Conservation (phyloP, 352 stramenopile species). For the Phytophthora pisi region DNA sequence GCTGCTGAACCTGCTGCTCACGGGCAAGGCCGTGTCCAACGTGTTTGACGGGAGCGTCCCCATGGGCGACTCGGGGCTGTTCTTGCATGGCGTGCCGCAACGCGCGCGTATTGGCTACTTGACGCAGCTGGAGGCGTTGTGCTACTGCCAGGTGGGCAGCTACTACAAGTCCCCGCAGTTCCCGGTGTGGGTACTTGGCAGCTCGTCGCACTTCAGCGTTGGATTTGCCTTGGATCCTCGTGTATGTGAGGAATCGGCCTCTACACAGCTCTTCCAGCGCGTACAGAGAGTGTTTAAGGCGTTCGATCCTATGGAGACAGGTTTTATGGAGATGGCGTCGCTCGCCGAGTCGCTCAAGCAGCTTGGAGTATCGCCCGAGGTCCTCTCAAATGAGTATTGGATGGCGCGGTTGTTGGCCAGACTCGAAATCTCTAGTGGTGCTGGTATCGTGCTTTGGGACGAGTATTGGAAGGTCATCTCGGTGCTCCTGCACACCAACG, state of each 20-base stretch:
- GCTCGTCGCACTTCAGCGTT: slow-evolving; percentile 91
- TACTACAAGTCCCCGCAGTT: slow-evolving; percentile 91
- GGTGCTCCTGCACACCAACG: slow-evolving; percentile 71
- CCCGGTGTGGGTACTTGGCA: slow-evolving; percentile 92
- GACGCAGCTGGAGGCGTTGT: slow-evolving; percentile 87
- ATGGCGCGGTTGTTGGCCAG: slow-evolving; percentile 65
- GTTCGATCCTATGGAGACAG: slow-evolving; percentile 87
- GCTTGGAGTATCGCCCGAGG: slow-evolving; percentile 61
- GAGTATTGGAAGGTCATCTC: slow-evolving; percentile 91
- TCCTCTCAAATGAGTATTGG: slow-evolving; percentile 62
- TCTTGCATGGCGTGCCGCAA: slow-evolving; percentile 62
- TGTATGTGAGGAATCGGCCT: slow-evolving; percentile 70
- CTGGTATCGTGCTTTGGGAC: slow-evolving; percentile 93
- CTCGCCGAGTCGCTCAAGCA: slow-evolving; percentile 69
- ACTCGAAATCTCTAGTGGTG: slow-evolving; percentile 68
- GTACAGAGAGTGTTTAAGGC: slow-evolving; percentile 91
- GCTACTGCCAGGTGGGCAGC: slow-evolving; percentile 91
- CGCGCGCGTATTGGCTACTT: slow-evolving; percentile 84
- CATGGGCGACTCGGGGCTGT: slow-evolving; percentile 78
- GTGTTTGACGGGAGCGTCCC: slow-evolving; percentile 84
- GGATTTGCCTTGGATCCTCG: slow-evolving; percentile 73
- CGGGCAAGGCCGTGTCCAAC: slow-evolving; percentile 77
- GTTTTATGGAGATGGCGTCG: slow-evolving; percentile 78
- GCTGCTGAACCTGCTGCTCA: slow-evolving; percentile 87
- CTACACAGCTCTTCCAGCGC: slow-evolving; percentile 79